Evolutionary conservation across 2,329 filamentous ascomycete genomes (phyloP).

Genomic region (Orbilia brochopaga): DNA sequence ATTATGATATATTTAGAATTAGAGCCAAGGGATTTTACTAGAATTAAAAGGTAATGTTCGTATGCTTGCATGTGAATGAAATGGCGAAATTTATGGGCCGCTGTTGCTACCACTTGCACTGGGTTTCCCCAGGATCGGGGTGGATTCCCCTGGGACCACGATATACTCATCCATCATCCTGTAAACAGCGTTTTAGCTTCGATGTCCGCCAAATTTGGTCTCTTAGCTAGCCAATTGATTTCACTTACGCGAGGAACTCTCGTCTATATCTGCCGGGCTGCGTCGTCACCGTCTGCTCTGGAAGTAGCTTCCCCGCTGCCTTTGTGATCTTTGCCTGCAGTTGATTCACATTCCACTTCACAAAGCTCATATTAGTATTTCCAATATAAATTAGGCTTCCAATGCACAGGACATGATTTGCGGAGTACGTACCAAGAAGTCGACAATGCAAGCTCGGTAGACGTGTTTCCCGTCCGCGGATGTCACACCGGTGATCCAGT

Average conservation of each 20-base stretch:
- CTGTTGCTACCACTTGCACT: constrained; percentile 7
- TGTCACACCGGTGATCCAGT: constrained; percentile 52
- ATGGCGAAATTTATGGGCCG: not conserved
- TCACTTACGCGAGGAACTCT: constrained; percentile 53
- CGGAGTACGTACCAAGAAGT: constrained; percentile 50
- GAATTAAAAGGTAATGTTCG: too few species aligned
- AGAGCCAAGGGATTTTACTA: too few species aligned
- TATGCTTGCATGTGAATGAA: too few species aligned
- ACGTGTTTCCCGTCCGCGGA: constrained; percentile 54
- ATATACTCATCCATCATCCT: constrained; percentile 55
- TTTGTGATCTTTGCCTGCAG: constrained; percentile 53
- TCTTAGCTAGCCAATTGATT: not conserved
- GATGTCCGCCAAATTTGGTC: not conserved
- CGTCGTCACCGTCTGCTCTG: constrained; percentile 55
- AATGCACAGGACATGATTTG: too few species aligned
- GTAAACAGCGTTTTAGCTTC: not conserved
- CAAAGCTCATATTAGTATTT: not conserved
- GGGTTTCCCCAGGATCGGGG: too few species aligned
- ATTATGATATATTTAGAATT: too few species aligned
- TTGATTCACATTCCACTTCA: constrained; percentile 54
- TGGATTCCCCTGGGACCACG: too few species aligned
- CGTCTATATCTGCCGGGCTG: constrained; percentile 53
- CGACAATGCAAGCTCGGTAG: constrained; percentile 54
- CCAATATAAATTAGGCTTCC: too few species aligned
- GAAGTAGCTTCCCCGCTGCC: constrained; percentile 52